Conservation (phyloP, 495 filamentous ascomycete genomes). For the Friedmanniomyces simplex region DNA sequence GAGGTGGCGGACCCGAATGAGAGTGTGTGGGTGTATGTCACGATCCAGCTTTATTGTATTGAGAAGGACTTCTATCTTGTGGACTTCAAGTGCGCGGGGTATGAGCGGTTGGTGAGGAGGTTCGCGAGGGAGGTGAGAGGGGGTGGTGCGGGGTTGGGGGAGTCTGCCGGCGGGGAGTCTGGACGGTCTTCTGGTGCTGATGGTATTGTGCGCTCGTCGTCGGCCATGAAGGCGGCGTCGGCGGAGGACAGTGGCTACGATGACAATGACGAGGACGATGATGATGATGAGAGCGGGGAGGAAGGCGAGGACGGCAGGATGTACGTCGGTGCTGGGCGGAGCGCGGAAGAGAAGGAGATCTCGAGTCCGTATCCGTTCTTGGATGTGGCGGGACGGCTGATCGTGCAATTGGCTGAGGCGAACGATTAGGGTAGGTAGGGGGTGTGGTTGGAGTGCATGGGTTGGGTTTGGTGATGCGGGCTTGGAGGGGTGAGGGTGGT, state of each 20-base stretch:
- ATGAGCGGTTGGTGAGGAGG: conserved; percentile 60
- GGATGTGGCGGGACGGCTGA: conserved; percentile 60
- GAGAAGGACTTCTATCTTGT: conserved; percentile 90
- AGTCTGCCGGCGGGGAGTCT: no score
- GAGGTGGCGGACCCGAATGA: conserved; percentile 27
- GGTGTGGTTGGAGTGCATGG: not conserved
- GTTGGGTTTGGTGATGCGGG: no score
- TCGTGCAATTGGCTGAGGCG: conserved; percentile 65
- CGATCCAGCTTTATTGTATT: conserved; percentile 93
- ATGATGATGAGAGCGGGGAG: conserved; percentile 26
- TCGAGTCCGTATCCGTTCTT: conserved; percentile 69
- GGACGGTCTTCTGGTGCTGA: not conserved
- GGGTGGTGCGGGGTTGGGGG: not conserved
- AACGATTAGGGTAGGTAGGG: conserved; percentile 28
- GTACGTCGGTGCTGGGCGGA: conserved; percentile 29
- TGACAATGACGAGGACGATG: conserved; percentile 23
- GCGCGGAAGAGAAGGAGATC: conserved; percentile 56
- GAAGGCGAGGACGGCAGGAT: conserved; percentile 28
- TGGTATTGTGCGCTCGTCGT: not conserved
- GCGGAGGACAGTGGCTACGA: conserved; percentile 6
- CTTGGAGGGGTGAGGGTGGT: no score
- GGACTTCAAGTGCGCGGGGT: conserved; percentile 98
- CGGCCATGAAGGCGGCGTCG: not conserved
- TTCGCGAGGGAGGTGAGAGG: conserved; percentile 25
- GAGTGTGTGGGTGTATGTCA: conserved; percentile 72